phyloP scores from a whole-genome alignment of 257 asterid species.

The Solanum sitiens region DNA sequence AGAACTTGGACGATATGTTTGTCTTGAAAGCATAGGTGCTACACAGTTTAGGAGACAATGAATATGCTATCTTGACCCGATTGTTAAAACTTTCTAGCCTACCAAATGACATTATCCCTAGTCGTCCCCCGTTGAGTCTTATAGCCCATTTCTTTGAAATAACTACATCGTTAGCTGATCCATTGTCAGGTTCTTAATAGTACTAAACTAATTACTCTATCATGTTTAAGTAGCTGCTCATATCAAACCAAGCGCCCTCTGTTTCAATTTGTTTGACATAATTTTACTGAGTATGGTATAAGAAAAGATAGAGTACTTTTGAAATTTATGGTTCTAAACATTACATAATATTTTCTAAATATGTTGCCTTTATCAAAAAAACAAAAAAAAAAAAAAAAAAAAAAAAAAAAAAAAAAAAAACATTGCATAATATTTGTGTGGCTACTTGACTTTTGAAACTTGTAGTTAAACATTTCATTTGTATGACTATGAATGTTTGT shows the following conservation, averaged over 20 bases:
- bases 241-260: not conserved
- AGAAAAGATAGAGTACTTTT: not conserved
- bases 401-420: fast-evolving
- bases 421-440: not conserved
- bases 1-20: not conserved
- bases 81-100: not conserved
- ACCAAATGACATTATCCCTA: not conserved
- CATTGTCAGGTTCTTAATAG: not conserved
- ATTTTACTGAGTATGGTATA: not conserved
- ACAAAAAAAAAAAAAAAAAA: too few relatives aligned
- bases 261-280: not conserved
- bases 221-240: not conserved
- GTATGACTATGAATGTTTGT: not conserved
- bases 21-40: not conserved
- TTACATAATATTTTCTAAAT: not conserved
- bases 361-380: too few relatives aligned
- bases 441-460: not conserved
- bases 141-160: not conserved
- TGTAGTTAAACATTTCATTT: too few relatives aligned
- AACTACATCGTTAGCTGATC: not conserved
- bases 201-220: not conserved
- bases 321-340: not conserved
- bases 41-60: not conserved
- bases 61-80: not conserved
- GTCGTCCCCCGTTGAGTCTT: not conserved